Conservation (phyloP, 2,329 filamentous ascomycete genomes). For the Trichoderma harzianum region DNA sequence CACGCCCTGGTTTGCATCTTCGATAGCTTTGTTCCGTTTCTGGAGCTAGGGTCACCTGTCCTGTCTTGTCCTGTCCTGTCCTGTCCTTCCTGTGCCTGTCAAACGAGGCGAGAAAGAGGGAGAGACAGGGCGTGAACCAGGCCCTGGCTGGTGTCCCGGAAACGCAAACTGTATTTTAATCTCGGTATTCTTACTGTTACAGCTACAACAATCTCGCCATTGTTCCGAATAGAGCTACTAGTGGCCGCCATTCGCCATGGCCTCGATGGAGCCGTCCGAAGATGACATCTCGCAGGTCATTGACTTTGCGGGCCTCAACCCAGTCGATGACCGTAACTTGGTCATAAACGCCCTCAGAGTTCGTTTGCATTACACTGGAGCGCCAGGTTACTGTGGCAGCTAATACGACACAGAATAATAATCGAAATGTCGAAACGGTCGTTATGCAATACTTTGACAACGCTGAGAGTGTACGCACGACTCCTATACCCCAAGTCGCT, state of each 20-base stretch:
- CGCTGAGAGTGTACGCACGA: conserved; percentile 32
- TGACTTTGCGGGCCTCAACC: conserved; percentile 40
- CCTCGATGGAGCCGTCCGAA: conserved; percentile 36
- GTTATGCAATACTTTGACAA: conserved; percentile 53
- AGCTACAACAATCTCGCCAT: neutral
- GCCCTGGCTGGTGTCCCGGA: neutral
- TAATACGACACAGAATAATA: conserved; percentile 33
- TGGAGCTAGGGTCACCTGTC: neutral
- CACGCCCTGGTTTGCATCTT: neutral
- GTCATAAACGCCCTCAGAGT: conserved; percentile 44
- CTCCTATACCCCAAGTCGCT: neutral
- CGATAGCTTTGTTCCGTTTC: neutral
- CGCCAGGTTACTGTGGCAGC: neutral
- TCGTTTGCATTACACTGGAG: neutral
- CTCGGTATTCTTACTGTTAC: neutral
- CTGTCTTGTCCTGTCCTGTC: neutral
- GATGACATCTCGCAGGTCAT: conserved; percentile 39
- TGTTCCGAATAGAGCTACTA: neutral
- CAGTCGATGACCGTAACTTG: conserved; percentile 37
- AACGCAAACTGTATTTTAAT: neutral
- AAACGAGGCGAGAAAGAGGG: neutral
- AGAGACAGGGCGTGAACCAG: neutral
- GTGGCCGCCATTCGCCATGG: conserved; percentile 25
- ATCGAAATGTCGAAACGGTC: conserved; percentile 46
- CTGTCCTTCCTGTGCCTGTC: neutral